Base-by-base conservation (phyloP, 768 basidiomycete species). In the Leucosporidium scottii region DNA sequence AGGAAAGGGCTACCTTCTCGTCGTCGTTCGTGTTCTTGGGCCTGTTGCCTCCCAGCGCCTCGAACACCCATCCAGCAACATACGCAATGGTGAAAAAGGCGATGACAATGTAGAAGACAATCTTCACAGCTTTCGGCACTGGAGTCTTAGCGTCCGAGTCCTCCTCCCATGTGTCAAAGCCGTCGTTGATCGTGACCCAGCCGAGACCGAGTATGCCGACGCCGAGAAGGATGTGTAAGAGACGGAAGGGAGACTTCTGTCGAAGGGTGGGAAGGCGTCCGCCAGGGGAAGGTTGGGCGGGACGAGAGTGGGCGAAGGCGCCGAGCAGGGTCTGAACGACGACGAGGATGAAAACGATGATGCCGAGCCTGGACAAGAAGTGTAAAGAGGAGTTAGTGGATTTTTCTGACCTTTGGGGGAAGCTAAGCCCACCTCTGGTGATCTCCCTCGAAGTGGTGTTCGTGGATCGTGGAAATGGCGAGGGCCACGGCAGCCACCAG, bases 301-400 rank as follows among this genome's bases (percentile, higher is more conserved):
- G n/a, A 44, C 25, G 50, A 48, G 6, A n/a, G 64, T 69, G 68
- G 2, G 60, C 49, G n/a, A 54, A 39, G 28, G 56, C 10, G 23
- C 68, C 64, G 64, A 69, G 56, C 28, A 21, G 4, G 8, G 47
- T 55, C 51, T 65, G 68, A 4, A 54, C 34, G 55, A 69, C 25
- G 28, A 65, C 36, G 63, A 69, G 63, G 27, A 61, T 21, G 63
- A 69, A n/a, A 47, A 65, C 47, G 51, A 39, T 50, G 59, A 69
- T 36, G 13, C 68, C 68, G 61, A 69, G 60, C 17, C 64, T 69
- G 39, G 4, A n/a, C n/a, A n/a, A n/a, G n/a, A 10, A 34, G 10
- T 34, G 34, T 4, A 34, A 10, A 34, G 10, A 10, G 34, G 34
- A 34, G 34, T 34, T 4, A 34, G 34, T 10, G 34, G 5, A 18